These are phyloP conservation scores for Lepiota brunneoincarnata DNA, from an alignment of 768 basidiomycete genomes.

Conservation along the genomic window DNA sequence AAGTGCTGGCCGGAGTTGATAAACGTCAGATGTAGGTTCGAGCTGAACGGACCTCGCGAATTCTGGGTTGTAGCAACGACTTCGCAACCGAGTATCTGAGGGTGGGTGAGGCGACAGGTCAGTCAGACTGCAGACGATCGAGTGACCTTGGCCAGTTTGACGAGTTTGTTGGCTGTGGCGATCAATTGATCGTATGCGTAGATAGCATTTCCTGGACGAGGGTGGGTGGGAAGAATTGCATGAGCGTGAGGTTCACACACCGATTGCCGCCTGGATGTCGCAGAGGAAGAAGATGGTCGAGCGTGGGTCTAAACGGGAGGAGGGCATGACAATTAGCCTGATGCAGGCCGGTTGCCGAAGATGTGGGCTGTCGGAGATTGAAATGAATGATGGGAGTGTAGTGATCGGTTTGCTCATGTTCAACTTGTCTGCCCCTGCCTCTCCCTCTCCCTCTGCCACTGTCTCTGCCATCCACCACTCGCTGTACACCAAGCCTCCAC, in stretches of 20 bases:
- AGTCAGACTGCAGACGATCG: background rate
- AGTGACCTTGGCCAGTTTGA: conserved; percentile 67
- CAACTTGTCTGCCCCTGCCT: conserved; percentile 6
- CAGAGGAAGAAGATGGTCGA: conserved; percentile 73
- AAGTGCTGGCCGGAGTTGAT: conserved; percentile 43
- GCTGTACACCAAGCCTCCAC: conserved; percentile 19
- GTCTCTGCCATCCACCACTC: conserved; percentile 15
- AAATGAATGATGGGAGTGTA: conserved; percentile 8
- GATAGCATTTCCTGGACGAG: conserved; percentile 41
- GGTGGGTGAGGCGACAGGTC: background rate
- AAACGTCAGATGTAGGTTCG: background rate
- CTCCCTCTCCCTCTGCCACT: conserved; percentile 16
- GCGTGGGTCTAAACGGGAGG: conserved; percentile 33
- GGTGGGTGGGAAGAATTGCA: conserved; percentile 4
- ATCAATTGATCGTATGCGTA: conserved; percentile 72
- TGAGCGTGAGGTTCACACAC: conserved; percentile 39
- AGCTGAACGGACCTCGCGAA: conserved; percentile 53
- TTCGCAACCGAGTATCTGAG: conserved; percentile 59
- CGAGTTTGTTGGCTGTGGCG: conserved; percentile 68
- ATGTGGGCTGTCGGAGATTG: conserved; percentile 22
- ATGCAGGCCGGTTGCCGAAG: no score
- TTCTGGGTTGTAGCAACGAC: conserved; percentile 87
- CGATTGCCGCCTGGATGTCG: conserved; percentile 77
- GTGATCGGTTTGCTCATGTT: conserved; percentile 5
- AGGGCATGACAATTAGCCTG: no score